Percentiles rank a stretch among this genome's conserved stretches.
phyloP scores from a whole-genome alignment of 768 basidiomycete genomes.

The Asterophora parasitica region DNA sequence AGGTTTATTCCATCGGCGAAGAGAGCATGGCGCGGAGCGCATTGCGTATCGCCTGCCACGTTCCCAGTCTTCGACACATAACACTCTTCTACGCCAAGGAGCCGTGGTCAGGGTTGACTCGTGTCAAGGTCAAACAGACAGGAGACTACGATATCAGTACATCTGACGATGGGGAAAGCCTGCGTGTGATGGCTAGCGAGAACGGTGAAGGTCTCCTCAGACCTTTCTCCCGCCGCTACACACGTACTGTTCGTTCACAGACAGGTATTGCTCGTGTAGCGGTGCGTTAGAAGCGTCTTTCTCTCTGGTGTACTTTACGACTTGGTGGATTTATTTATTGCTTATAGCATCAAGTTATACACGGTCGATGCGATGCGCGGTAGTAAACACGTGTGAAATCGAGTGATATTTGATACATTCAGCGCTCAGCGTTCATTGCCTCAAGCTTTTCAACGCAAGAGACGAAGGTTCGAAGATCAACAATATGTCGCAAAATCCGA shows the following conservation, averaged over 20 bases:
- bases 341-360: too few relatives aligned
- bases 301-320: too few relatives aligned
- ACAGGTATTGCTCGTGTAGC: slow-evolving; percentile 8
- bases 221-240: slow-evolving; percentile 11
- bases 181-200: slow-evolving; percentile 14
- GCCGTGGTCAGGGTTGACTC: slow-evolving; percentile 10
- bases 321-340: too few relatives aligned
- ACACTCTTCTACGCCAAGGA: slow-evolving; percentile 12
- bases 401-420: too few relatives aligned
- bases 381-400: too few relatives aligned
- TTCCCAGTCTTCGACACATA: slow-evolving; percentile 16
- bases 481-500: slow-evolving; percentile 1
- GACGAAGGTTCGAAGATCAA: too few relatives aligned
- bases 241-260: slow-evolving; percentile 5
- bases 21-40: slow-evolving; percentile 17
- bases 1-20: slow-evolving; percentile 14
- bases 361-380: too few relatives aligned
- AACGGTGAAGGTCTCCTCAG: slow-evolving; percentile 9
- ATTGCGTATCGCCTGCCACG: slow-evolving; percentile 9
- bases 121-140: slow-evolving; percentile 10
- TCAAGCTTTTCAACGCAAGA: too few relatives aligned
- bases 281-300: slow-evolving; percentile 1
- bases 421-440: too few relatives aligned
- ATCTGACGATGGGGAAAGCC: not conserved
- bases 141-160: slow-evolving; percentile 14